Evolutionary conservation across 1,284 basidiomycete species (phyloP).

Genomic region (Vanrija humicola): DNA sequence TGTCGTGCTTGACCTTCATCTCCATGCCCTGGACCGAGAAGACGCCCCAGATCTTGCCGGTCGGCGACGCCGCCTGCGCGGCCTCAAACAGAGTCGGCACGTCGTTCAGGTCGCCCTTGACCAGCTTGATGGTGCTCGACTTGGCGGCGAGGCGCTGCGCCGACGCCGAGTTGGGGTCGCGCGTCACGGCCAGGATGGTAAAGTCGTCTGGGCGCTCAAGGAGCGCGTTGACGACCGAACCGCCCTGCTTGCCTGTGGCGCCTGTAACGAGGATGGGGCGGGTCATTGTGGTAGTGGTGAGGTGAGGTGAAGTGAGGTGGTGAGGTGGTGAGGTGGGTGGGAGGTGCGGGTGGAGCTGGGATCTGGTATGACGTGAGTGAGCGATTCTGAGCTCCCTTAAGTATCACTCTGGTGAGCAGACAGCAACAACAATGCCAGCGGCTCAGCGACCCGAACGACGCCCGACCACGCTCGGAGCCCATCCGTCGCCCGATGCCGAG

Average conservation of each 20-base stretch:
- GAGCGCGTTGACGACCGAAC: constrained; percentile 40
- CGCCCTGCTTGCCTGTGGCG: constrained; percentile 54
- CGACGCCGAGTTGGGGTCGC: constrained; percentile 16
- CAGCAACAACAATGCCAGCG: too few relatives aligned
- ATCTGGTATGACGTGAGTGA: too few relatives aligned
- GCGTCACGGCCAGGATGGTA: constrained; percentile 28
- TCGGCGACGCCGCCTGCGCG: constrained; percentile 3
- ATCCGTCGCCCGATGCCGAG: too few relatives aligned
- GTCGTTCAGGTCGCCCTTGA: constrained; percentile 20
- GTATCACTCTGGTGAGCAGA: too few relatives aligned
- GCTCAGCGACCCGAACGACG: too few relatives aligned
- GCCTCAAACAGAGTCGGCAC: constrained; percentile 14
- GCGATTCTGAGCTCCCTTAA: too few relatives aligned
- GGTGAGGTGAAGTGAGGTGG: not conserved
- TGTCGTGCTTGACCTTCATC: not conserved
- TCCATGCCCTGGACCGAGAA: constrained; percentile 21
- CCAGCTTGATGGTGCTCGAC: constrained; percentile 19
- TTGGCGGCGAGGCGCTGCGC: constrained; percentile 16
- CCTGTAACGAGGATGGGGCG: constrained; percentile 48
- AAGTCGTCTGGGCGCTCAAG: constrained; percentile 14
- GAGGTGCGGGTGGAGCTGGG: not conserved
- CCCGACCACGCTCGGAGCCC: too few relatives aligned
- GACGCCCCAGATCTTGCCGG: constrained; percentile 24
- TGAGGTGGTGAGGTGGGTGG: not conserved
- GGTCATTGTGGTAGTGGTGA: not conserved